Percentiles rank a stretch among this genome's conserved stretches.
Evolutionary conservation across 495 filamentous ascomycete species (phyloP).

Genomic region (Bacidia rubella): DNA sequence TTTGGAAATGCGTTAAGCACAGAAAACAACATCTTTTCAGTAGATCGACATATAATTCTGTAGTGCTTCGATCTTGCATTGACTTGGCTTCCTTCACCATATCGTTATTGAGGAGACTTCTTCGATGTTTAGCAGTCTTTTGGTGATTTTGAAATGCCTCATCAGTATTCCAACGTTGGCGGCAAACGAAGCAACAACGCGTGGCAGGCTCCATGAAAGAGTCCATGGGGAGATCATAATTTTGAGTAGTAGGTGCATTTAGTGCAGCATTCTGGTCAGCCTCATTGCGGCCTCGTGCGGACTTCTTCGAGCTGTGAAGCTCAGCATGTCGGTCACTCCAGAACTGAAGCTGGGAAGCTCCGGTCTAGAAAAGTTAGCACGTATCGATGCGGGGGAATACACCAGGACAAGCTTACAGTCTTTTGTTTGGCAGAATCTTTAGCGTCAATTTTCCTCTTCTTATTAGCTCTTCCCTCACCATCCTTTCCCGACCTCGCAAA

Average conservation of each 20-base stretch:
- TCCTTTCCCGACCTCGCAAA: constrained; percentile 17
- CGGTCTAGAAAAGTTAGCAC: constrained; percentile 25
- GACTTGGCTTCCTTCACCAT: background rate
- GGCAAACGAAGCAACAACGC: background rate
- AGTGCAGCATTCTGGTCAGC: no score
- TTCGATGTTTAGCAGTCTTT: constrained; percentile 4
- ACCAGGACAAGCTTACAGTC: constrained; percentile 19
- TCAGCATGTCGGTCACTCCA: constrained; percentile 83
- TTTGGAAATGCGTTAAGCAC: background rate
- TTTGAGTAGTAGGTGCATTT: no score
- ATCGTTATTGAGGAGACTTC: constrained; percentile 2
- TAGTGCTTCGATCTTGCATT: background rate
- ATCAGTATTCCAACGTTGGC: background rate
- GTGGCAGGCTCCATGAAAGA: background rate
- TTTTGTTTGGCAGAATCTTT: constrained; percentile 38
- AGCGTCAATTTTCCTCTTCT: constrained; percentile 55
- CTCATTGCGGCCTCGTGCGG: background rate
- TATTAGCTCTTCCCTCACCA: constrained; percentile 41
- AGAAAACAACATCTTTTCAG: background rate
- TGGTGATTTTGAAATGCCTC: constrained; percentile 17
- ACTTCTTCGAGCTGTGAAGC: constrained; percentile 46
- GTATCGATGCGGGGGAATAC: background rate
- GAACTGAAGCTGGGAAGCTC: constrained; percentile 63
- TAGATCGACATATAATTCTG: background rate
- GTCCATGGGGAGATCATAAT: no score